phyloP scores from a whole-genome alignment of 352 stramenopile species.

The Phytophthora sp. region DNA sequence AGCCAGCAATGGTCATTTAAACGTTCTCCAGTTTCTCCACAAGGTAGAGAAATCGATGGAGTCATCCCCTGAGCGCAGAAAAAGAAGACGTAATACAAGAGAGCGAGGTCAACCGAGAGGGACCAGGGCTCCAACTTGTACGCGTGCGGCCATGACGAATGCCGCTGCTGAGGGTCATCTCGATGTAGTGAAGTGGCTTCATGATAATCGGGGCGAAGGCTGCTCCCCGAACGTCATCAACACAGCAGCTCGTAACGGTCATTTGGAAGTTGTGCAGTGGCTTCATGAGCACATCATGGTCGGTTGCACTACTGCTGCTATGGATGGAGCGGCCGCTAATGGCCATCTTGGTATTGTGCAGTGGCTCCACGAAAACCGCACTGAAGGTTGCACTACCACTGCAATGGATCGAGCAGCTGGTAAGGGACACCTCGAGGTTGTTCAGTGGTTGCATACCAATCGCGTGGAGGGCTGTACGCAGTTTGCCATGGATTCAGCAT shows the following conservation, averaged over 20 bases:
- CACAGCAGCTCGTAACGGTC: conserved; percentile 34
- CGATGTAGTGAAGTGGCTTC: conserved; percentile 38
- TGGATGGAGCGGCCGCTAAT: conserved; percentile 25
- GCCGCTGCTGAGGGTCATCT: conserved; percentile 36
- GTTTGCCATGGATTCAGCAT: conserved; percentile 26
- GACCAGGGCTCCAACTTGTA: conserved; percentile 18
- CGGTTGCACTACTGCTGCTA: conserved; percentile 20
- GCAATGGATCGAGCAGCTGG: conserved; percentile 41
- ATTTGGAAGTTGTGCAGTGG: conserved; percentile 41
- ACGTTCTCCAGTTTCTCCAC: conserved; percentile 40
- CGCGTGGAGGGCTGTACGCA: conserved; percentile 24
- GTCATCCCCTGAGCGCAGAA: conserved; percentile 19
- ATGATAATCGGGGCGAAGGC: conserved; percentile 32
- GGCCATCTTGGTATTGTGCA: conserved; percentile 29
- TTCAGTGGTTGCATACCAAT: conserved; percentile 39
- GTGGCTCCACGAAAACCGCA: conserved; percentile 27
- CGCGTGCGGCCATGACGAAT: conserved; percentile 39
- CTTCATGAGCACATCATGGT: conserved; percentile 27
- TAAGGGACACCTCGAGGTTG: conserved; percentile 40
- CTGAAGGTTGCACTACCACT: conserved; percentile 26
- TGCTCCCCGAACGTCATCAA: conserved; percentile 40
- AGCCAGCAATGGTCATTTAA: conserved; percentile 13
- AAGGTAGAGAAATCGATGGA: conserved; percentile 10
- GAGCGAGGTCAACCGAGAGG: neutral
- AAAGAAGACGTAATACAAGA: conserved; percentile 8